Percentiles rank a stretch among this genome's conserved stretches.
phyloP scores from a whole-genome alignment of 306 rosid genomes.

The Neltuma alba region DNA sequence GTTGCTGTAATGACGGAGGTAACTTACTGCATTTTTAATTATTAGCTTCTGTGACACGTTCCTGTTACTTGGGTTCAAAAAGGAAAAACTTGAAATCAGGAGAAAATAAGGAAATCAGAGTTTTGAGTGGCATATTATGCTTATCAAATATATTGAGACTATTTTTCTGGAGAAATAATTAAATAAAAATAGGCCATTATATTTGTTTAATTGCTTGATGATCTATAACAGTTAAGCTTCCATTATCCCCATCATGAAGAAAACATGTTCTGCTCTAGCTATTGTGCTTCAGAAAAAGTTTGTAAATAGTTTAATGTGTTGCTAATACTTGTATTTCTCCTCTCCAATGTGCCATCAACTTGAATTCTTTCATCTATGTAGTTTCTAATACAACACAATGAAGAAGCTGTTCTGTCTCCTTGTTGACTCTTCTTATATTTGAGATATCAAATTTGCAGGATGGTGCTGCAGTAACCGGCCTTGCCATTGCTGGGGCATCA shows the following conservation, averaged over 20 bases:
- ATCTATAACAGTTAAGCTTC: slow-evolving; percentile 12
- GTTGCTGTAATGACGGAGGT: slow-evolving; percentile 99
- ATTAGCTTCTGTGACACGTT: slow-evolving; percentile 26
- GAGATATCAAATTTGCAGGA: slow-evolving; percentile 69
- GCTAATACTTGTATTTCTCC: slow-evolving; percentile 6
- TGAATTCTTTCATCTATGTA: slow-evolving; percentile 22
- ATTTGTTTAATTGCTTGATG: slow-evolving; percentile 14
- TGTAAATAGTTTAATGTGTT: neutral
- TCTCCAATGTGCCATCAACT: slow-evolving; percentile 22
- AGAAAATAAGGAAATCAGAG: neutral
- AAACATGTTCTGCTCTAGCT: slow-evolving; percentile 12
- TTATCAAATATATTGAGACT: neutral
- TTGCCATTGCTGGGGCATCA: slow-evolving; percentile 90
- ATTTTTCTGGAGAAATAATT: slow-evolving; percentile 21
- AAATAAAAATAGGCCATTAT: slow-evolving; percentile 11
- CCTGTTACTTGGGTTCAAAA: neutral
- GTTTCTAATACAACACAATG: slow-evolving; percentile 3
- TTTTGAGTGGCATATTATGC: slow-evolving; percentile 16
- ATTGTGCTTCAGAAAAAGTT: slow-evolving; percentile 19
- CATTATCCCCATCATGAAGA: slow-evolving; percentile 20
- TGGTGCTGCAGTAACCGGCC: slow-evolving; percentile 97
- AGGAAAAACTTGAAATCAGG: slow-evolving; percentile 1
- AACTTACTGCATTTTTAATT: slow-evolving; percentile 25
- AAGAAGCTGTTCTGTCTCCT: slow-evolving; percentile 11
- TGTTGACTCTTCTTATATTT: slow-evolving; percentile 15